A percentile compares a stretch with the other conserved stretches of the same genome.
Conservation (phyloP, 192 early-diverging fungal species). For the Spizellomyces punctatus region DNA sequence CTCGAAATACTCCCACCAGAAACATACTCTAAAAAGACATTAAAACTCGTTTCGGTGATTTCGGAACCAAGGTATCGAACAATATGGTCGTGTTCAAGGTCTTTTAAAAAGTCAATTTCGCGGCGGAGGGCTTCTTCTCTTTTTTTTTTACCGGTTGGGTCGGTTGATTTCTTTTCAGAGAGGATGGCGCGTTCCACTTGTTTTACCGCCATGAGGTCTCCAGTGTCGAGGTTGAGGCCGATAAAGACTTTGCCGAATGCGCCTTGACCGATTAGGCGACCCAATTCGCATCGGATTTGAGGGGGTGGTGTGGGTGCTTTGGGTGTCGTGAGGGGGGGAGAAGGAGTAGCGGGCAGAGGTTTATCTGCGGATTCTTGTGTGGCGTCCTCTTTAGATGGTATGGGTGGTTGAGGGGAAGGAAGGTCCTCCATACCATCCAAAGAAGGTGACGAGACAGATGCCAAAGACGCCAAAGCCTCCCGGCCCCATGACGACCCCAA, state of each 20-base stretch:
- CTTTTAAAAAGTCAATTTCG: conserved; percentile 82
- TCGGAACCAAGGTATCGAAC: conserved; percentile 91
- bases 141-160: conserved; percentile 24
- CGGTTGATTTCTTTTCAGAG: conserved; percentile 4
- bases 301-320: neutral
- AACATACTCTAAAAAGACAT: conserved; percentile 98
- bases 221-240: conserved; percentile 84
- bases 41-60: conserved; percentile 69
- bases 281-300: conserved; percentile 79
- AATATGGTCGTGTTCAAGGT: conserved; percentile 84
- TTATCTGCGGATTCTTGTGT: neutral
- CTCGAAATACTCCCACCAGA: conserved; percentile 87
- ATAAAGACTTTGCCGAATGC: conserved; percentile 95
- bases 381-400: neutral
- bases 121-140: conserved; percentile 75
- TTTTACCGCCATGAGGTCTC: conserved; percentile 96
- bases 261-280: conserved; percentile 91
- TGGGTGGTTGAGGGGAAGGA: neutral
- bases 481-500: conserved; percentile 1
- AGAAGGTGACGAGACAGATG: neutral
- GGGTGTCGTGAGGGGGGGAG: neutral
- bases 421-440: neutral
- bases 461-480: conserved; percentile 4
- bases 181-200: conserved; percentile 68
- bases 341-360: neutral